Evolutionary conservation across 2,329 filamentous ascomycete species (phyloP).

Genomic region (Fusarium continuum): DNA sequence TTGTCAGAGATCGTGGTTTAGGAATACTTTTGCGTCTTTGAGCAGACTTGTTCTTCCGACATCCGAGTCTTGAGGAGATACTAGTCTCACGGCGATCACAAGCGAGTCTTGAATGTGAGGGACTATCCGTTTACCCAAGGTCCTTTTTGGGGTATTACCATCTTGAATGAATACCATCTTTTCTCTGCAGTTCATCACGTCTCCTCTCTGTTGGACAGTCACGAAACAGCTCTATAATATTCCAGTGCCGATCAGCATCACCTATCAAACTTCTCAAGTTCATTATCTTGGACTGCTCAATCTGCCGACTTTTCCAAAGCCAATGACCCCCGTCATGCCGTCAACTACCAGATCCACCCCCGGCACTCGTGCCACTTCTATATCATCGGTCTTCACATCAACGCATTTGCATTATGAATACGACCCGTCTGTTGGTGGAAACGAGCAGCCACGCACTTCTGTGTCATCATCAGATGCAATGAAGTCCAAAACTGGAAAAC

Average conservation of each 20-base stretch:
- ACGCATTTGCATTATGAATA: constrained; percentile 38
- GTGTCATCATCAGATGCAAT: constrained; percentile 14
- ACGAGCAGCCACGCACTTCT: constrained; percentile 27
- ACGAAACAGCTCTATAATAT: no score
- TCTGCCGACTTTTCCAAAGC: not conserved
- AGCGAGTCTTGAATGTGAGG: not conserved
- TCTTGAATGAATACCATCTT: not conserved
- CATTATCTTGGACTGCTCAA: not conserved
- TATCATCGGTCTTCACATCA: constrained; percentile 23
- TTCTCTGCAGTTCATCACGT: constrained; percentile 38
- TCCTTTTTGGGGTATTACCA: not conserved
- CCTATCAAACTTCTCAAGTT: not conserved
- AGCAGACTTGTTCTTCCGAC: not conserved
- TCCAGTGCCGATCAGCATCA: not conserved
- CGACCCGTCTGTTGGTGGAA: constrained; percentile 33
- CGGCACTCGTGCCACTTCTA: constrained; percentile 10
- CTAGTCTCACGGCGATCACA: not conserved
- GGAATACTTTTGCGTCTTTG: not conserved
- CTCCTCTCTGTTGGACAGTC: no score
- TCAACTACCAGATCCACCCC: constrained; percentile 5
- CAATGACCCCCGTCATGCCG: constrained; percentile 10
- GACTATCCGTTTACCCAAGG: constrained; percentile 16
- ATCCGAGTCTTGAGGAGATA: not conserved
- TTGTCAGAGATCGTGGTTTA: not conserved
- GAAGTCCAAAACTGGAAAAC: constrained; percentile 44